Percentiles rank a stretch among this genome's conserved stretches.
phyloP scores from a whole-genome alignment of 1,139 yeast genomes.

The Yamadazyma friedrichii region DNA sequence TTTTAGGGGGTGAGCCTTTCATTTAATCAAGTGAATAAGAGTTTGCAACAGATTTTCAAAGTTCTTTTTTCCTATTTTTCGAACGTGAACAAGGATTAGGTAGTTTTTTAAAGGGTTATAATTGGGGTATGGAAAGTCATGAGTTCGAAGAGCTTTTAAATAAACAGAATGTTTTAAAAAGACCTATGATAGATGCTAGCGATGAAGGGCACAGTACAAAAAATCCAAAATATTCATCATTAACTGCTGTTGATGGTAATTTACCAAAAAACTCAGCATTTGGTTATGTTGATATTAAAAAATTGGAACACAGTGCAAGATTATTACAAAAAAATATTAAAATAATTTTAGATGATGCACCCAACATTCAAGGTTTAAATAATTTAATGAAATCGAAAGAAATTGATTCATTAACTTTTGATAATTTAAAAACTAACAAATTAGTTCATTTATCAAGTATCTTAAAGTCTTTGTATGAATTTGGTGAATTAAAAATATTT shows the following conservation, averaged over 20 bases:
- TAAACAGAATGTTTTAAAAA: neutral
- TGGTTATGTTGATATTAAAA: slow-evolving; percentile 40
- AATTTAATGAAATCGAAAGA: slow-evolving; percentile 21
- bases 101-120: too few species aligned
- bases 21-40: too few species aligned
- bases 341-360: slow-evolving; percentile 53
- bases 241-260: neutral
- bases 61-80: too few species aligned
- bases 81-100: too few species aligned
- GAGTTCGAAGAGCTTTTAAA: too few species aligned
- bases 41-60: too few species aligned
- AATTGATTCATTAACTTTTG: slow-evolving; percentile 37
- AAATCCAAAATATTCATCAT: neutral
- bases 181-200: slow-evolving; percentile 1
- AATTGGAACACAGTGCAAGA: slow-evolving; percentile 41
- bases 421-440: slow-evolving; percentile 52
- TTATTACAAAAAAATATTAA: slow-evolving; percentile 52
- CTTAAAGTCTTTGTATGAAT: slow-evolving; percentile 52
- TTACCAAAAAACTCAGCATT: slow-evolving; percentile 9
- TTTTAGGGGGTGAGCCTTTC: too few species aligned
- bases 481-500: slow-evolving; percentile 47
- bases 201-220: slow-evolving; percentile 2
- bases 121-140: too few species aligned
- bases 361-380: slow-evolving; percentile 44
- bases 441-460: slow-evolving; percentile 59